phyloP scores from a whole-genome alignment of 2,329 filamentous ascomycete species.

The Macrophomina phaseolina region DNA sequence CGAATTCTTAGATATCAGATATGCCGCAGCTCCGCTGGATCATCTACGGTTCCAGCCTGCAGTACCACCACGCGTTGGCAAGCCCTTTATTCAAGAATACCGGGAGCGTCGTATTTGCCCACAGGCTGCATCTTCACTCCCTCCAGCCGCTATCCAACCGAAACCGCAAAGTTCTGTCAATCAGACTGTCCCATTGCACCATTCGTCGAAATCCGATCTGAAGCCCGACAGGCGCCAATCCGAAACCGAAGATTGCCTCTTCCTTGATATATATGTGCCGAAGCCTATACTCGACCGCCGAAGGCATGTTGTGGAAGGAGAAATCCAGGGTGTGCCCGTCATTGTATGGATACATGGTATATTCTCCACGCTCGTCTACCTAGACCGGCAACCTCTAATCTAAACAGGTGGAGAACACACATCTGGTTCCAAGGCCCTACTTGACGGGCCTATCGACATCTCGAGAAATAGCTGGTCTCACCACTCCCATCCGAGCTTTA shows the following conservation, averaged over 20 bases:
- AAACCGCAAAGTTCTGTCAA: constrained; percentile 39
- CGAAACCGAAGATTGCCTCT: constrained; percentile 46
- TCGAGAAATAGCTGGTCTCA: constrained; percentile 45
- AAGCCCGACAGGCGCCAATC: constrained; percentile 41
- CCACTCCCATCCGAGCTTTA: constrained; percentile 47
- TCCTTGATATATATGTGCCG: constrained; percentile 48
- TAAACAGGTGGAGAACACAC: constrained; percentile 48
- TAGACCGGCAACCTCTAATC: background rate
- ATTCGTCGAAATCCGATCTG: constrained; percentile 30
- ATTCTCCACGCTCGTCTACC: too few relatives aligned
- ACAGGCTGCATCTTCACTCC: constrained; percentile 41
- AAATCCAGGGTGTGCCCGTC: constrained; percentile 41
- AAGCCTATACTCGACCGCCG: constrained; percentile 39
- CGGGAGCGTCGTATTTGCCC: constrained; percentile 31
- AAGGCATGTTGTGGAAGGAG: constrained; percentile 18
- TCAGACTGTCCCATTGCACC: too few relatives aligned
- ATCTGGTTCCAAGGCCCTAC: constrained; percentile 44
- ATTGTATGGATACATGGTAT: constrained; percentile 53
- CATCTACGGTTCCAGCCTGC: constrained; percentile 59
- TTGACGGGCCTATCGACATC: constrained; percentile 44
- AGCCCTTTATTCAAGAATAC: constrained; percentile 54
- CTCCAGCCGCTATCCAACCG: background rate
- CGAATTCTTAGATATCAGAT: constrained; percentile 64
- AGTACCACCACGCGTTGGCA: constrained; percentile 49
- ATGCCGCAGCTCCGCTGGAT: constrained; percentile 59